Conservation (phyloP, 78 protist genomes). For the Bigelowiella natans region DNA sequence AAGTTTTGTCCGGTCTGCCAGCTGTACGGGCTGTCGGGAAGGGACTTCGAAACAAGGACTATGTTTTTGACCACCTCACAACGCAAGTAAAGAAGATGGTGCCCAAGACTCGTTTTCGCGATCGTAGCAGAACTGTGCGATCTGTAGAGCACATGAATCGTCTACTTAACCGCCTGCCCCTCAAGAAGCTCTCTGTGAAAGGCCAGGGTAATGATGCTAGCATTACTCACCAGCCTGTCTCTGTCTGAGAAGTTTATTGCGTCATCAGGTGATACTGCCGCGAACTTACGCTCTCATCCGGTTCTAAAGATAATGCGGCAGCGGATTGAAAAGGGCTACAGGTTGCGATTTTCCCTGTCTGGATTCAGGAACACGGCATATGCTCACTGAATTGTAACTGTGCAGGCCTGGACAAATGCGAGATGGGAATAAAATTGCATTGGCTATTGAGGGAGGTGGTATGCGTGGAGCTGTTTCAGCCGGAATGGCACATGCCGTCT, state of each 20-base stretch:
- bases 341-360: too few species aligned
- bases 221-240: background rate
- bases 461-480: constrained; percentile 17
- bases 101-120: background rate
- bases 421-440: background rate
- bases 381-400: background rate
- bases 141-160: background rate
- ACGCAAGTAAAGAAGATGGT: background rate
- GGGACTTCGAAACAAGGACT: background rate
- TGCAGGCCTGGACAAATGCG: background rate
- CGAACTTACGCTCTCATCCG: background rate
- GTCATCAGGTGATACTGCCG: background rate
- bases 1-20: background rate
- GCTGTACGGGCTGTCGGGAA: too few species aligned
- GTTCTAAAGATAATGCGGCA: background rate
- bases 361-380: background rate
- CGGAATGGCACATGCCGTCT: constrained; percentile 11
- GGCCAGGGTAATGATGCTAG: background rate
- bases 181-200: background rate
- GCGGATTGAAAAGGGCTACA: background rate
- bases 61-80: background rate
- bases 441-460: constrained; percentile 18
- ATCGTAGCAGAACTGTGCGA: background rate
- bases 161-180: background rate
- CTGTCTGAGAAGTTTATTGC: background rate